Evolutionary conservation across 2,329 filamentous ascomycete species (phyloP).

Genomic region (Curvularia lunata): DNA sequence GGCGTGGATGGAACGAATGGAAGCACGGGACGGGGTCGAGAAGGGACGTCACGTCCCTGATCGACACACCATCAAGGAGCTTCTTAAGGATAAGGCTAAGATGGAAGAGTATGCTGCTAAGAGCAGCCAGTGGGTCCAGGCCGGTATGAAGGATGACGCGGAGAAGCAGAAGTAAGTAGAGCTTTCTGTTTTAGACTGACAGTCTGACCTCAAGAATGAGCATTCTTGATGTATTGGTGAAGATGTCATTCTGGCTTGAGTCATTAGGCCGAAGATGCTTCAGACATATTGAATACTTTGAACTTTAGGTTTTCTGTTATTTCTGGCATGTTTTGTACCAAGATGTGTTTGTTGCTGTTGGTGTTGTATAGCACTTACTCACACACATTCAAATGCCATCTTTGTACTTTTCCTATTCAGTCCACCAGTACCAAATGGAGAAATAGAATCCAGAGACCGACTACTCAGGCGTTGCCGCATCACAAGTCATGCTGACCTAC

Average conservation of each 20-base stretch:
- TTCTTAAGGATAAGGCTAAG: constrained; percentile 63
- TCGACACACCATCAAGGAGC: constrained; percentile 65
- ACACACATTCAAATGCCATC: neutral
- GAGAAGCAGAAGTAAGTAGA: constrained; percentile 37
- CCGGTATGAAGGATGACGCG: constrained; percentile 70
- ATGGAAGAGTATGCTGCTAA: constrained; percentile 62
- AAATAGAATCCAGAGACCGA: neutral
- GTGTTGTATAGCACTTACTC: neutral
- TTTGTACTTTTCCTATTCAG: neutral
- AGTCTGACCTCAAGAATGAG: neutral
- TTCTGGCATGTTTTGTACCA: neutral
- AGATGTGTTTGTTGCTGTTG: neutral
- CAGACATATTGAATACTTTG: neutral
- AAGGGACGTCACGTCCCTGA: constrained; percentile 77
- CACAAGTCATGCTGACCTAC: neutral
- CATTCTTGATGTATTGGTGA: neutral
- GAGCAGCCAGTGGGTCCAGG: constrained; percentile 69
- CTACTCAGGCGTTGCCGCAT: neutral
- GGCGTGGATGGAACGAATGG: constrained; percentile 76
- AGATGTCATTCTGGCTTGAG: neutral
- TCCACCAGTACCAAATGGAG: neutral
- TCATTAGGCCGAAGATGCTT: neutral
- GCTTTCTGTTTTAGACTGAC: neutral
- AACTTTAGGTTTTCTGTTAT: neutral
- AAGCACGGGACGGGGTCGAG: constrained; percentile 72